These are phyloP conservation scores for Pelagophyceae sp. DNA, from an alignment of 352 stramenopile species.

Conservation along the genomic window DNA sequence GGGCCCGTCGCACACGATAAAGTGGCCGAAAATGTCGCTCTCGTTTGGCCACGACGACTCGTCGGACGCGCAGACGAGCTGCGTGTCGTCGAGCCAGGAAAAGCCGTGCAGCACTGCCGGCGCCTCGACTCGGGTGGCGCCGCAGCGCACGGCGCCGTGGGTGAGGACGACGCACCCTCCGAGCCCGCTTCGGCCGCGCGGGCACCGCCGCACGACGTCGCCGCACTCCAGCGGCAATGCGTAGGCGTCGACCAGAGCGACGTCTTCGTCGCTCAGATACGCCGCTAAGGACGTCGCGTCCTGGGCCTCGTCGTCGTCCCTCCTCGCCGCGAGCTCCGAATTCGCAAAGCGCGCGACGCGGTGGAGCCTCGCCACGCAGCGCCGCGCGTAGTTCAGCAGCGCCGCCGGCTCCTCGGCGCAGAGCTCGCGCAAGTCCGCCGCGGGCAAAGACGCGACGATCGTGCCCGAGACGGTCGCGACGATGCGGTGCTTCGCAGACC, in stretches of 20 bases:
- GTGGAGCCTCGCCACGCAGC: neutral
- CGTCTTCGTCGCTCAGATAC: neutral
- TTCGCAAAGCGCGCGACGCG: slow-evolving; percentile 17
- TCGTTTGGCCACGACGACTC: too few relatives aligned
- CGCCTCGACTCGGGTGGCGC: neutral
- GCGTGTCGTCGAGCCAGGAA: neutral
- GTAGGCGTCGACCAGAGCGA: neutral
- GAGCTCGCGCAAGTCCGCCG: neutral
- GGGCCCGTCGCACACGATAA: too few relatives aligned
- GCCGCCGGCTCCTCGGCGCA: neutral
- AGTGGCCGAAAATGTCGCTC: too few relatives aligned
- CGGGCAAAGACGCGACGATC: neutral
- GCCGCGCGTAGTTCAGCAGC: neutral
- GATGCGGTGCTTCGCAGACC: neutral
- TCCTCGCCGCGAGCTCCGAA: neutral
- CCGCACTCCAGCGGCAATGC: neutral
- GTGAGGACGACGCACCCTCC: neutral
- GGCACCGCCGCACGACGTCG: neutral
- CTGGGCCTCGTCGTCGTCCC: neutral
- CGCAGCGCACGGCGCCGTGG: neutral
- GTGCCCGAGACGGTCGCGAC: neutral
- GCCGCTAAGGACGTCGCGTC: too few relatives aligned
- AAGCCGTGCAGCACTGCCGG: neutral
- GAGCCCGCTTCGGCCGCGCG: neutral
- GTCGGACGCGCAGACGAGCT: too few relatives aligned